Evolutionary conservation across 345 rosid species (phyloP).

Genomic region (Mercurialis annua): DNA sequence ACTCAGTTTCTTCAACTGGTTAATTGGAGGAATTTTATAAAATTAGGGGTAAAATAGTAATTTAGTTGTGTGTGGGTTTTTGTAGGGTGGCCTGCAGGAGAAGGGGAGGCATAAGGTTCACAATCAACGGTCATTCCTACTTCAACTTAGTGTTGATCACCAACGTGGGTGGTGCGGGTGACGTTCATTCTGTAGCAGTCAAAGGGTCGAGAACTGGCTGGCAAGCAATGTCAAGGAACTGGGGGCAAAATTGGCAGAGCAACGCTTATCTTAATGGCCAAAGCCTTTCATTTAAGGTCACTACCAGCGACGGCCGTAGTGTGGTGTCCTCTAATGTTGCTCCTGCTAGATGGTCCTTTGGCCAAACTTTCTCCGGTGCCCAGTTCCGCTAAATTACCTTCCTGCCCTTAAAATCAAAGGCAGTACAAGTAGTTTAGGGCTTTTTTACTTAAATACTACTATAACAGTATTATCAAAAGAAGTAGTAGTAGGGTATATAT

Average conservation of each 20-base stretch:
- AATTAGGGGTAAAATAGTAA: neutral
- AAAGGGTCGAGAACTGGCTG: conserved; percentile 29
- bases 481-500: conserved; percentile 12
- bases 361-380: conserved; percentile 30
- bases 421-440: neutral
- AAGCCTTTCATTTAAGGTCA: conserved; percentile 29
- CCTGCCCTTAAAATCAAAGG: neutral
- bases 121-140: conserved; percentile 30
- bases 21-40: neutral
- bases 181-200: conserved; percentile 21
- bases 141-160: conserved; percentile 28
- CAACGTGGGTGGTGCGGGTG: conserved; percentile 32
- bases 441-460: neutral
- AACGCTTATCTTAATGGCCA: conserved; percentile 26
- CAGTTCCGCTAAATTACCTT: conserved; percentile 15
- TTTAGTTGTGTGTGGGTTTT: neutral
- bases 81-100: conserved; percentile 28
- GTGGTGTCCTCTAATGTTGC: conserved; percentile 24
- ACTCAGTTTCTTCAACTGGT: neutral
- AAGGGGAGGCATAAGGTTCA: conserved; percentile 29
- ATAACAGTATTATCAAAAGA: neutral
- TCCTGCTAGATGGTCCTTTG: conserved; percentile 25
- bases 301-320: conserved; percentile 25
- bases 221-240: conserved; percentile 30
- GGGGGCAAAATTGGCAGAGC: conserved; percentile 35